Evolutionary conservation across 2,329 filamentous ascomycete genomes (phyloP).

Genomic region (Xylariaceae sp.): DNA sequence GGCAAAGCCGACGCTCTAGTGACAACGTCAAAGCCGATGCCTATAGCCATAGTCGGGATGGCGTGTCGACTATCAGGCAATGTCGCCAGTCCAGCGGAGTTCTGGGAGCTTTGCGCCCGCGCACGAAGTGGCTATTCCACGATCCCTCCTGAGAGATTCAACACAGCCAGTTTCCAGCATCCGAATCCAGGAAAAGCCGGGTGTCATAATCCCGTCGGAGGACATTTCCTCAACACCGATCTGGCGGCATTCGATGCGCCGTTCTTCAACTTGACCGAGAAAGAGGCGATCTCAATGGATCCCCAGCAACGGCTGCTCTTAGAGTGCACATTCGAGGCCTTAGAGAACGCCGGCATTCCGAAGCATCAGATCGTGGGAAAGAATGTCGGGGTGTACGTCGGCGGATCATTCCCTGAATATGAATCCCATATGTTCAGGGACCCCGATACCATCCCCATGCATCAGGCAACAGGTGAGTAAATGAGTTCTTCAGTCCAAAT

Average conservation of each 20-base stretch:
- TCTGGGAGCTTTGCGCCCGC: slow-evolving; percentile 37
- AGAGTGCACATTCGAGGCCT: slow-evolving; percentile 50
- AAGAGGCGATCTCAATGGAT: slow-evolving; percentile 47
- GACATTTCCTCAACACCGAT: slow-evolving; percentile 41
- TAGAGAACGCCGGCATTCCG: slow-evolving; percentile 48
- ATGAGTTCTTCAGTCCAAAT: background rate
- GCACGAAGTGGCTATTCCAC: slow-evolving; percentile 35
- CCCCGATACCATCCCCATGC: slow-evolving; percentile 45
- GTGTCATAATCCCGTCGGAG: slow-evolving; percentile 33
- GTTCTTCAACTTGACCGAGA: slow-evolving; percentile 48
- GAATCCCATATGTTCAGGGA: slow-evolving; percentile 42
- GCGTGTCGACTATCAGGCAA: slow-evolving; percentile 35
- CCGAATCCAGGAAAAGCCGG: slow-evolving; percentile 35
- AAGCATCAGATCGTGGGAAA: slow-evolving; percentile 43
- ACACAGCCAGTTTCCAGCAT: slow-evolving; percentile 33
- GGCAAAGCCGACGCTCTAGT: slow-evolving; percentile 2
- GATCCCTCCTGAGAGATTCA: slow-evolving; percentile 42
- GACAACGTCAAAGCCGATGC: slow-evolving; percentile 19
- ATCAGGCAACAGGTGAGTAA: slow-evolving; percentile 44
- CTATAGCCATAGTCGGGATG: slow-evolving; percentile 36
- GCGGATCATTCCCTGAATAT: slow-evolving; percentile 45
- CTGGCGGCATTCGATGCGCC: slow-evolving; percentile 45
- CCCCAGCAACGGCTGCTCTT: slow-evolving; percentile 50
- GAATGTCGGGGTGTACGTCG: slow-evolving; percentile 47
- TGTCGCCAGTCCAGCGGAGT: slow-evolving; percentile 34